Evolutionary conservation across 2,329 filamentous ascomycete genomes (phyloP).

Genomic region (Ophiocordyceps camponoti-leonardi): DNA sequence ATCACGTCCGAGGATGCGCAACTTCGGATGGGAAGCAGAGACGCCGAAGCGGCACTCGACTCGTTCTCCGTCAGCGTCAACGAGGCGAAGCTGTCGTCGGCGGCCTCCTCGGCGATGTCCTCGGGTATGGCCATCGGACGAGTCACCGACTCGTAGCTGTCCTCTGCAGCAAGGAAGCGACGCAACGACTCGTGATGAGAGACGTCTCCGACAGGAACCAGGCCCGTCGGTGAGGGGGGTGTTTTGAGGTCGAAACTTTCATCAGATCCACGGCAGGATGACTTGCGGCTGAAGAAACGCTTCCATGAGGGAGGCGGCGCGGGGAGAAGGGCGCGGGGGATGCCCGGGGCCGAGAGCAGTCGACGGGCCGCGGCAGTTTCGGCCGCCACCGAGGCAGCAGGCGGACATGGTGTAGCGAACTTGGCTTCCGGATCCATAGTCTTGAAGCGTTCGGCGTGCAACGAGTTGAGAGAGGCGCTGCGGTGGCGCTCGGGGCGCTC

Average conservation of each 20-base stretch:
- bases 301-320: slow-evolving; percentile 33
- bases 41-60: slow-evolving; percentile 27
- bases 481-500: slow-evolving; percentile 44
- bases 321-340: slow-evolving; percentile 21
- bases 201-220: neutral
- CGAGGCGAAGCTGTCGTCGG: slow-evolving; percentile 46
- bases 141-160: slow-evolving; percentile 5
- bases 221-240: neutral
- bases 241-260: neutral
- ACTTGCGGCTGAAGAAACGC: slow-evolving; percentile 30
- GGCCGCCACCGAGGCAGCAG: slow-evolving; percentile 16
- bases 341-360: slow-evolving; percentile 13
- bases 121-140: slow-evolving; percentile 15
- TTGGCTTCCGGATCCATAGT: slow-evolving; percentile 69
- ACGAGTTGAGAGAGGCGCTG: slow-evolving; percentile 48
- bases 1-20: slow-evolving; percentile 12
- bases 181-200: slow-evolving; percentile 27
- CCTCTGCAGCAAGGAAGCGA: slow-evolving; percentile 6
- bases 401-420: slow-evolving; percentile 50
- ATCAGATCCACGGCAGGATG: neutral
- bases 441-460: slow-evolving; percentile 40
- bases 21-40: slow-evolving; percentile 33
- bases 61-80: slow-evolving; percentile 27
- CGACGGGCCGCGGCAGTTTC: slow-evolving; percentile 8
- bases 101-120: slow-evolving; percentile 19